Evolutionary conservation across 1,284 basidiomycete genomes (phyloP).

Genomic region (Entoloma clypeatum): DNA sequence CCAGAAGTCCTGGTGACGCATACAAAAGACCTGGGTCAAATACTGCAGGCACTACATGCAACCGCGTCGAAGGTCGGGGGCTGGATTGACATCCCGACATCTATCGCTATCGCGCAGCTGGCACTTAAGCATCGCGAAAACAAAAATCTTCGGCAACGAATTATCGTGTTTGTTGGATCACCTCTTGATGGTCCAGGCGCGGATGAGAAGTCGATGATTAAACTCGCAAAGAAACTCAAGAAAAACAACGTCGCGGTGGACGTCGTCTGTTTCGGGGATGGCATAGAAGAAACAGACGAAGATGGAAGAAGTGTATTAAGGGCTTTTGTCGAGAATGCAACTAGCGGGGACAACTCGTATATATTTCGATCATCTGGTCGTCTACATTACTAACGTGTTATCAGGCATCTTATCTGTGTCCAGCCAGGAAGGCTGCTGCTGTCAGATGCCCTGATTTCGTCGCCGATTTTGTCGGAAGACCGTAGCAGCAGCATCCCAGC

Average conservation of each 20-base stretch:
- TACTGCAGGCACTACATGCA: constrained; percentile 76
- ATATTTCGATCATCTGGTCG: constrained; percentile 25
- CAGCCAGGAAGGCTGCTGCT: constrained; percentile 78
- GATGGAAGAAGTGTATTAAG: constrained; percentile 61
- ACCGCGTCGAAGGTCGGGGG: constrained; percentile 74
- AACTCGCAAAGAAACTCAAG: constrained; percentile 94
- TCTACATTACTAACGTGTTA: constrained; percentile 1
- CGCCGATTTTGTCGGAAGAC: constrained; percentile 81
- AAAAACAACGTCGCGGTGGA: constrained; percentile 99
- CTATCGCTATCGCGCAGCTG: constrained; percentile 91
- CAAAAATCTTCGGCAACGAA: constrained; percentile 95
- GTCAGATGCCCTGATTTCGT: constrained; percentile 81
- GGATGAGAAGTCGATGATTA: constrained; percentile 75
- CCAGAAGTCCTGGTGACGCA: constrained; percentile 96
- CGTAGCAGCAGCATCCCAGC: constrained; percentile 64
- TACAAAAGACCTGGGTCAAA: constrained; percentile 92
- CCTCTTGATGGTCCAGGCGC: constrained; percentile 68
- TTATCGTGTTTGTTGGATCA: constrained; percentile 91
- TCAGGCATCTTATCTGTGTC: constrained; percentile 80
- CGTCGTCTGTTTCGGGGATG: constrained; percentile 78
- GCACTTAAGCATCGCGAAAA: constrained; percentile 98
- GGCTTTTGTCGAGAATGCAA: constrained; percentile 76
- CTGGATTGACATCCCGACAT: constrained; percentile 80
- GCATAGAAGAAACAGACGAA: constrained; percentile 58
- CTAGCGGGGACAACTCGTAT: constrained; percentile 80